Conservation (phyloP, 495 filamentous ascomycete species). For the Penicillium pancosmium region DNA sequence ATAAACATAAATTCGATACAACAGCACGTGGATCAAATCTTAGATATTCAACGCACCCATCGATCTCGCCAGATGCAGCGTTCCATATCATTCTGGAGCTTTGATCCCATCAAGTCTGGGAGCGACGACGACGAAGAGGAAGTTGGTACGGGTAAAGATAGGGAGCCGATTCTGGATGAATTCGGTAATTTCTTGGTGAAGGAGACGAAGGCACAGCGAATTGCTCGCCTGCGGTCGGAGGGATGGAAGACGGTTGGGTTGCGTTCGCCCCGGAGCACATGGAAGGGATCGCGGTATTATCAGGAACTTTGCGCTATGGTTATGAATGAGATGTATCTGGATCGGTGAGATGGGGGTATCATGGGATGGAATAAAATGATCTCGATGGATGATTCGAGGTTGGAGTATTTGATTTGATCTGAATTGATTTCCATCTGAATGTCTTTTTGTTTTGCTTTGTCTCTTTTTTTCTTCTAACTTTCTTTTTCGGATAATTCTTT, state of each 20-base stretch:
- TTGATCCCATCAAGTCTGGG: conserved; percentile 27
- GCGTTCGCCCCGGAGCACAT: conserved; percentile 29
- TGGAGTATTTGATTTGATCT: neutral
- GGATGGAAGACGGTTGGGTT: conserved; percentile 41
- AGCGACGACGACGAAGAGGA: neutral
- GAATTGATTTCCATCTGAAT: neutral
- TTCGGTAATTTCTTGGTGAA: conserved; percentile 23
- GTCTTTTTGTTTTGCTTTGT: neutral
- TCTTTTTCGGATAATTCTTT: neutral
- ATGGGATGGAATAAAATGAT: neutral
- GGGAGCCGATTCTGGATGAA: conserved; percentile 16
- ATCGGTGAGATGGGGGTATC: conserved; percentile 5
- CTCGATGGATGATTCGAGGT: neutral
- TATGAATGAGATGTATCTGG: conserved; percentile 37
- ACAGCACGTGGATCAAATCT: conserved; percentile 26
- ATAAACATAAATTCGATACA: conserved; percentile 27
- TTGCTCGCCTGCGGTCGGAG: conserved; percentile 36
- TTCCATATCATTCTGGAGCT: conserved; percentile 46
- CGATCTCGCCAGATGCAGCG: conserved; percentile 27
- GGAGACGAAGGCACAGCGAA: conserved; percentile 41
- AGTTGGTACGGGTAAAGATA: neutral
- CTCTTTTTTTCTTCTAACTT: neutral
- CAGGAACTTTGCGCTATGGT: conserved; percentile 33
- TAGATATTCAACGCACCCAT: conserved; percentile 31
- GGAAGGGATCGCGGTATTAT: conserved; percentile 45